phyloP scores from a whole-genome alignment of 768 basidiomycete genomes.

The Pleurotus eryngii region DNA sequence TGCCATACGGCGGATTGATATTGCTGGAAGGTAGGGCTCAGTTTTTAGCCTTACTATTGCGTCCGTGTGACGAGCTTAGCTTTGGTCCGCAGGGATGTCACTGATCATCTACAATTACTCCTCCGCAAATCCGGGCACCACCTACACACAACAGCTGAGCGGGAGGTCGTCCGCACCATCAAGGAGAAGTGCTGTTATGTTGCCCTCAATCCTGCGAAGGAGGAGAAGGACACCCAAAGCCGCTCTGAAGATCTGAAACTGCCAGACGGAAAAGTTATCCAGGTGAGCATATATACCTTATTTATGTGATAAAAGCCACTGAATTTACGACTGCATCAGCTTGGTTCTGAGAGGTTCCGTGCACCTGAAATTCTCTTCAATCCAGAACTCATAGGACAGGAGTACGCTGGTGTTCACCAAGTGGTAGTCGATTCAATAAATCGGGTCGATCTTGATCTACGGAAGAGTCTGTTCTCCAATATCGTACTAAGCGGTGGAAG shows the following conservation, averaged over 20 bases:
- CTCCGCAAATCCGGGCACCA: conserved; percentile 94
- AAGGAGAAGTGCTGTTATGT: conserved; percentile 99
- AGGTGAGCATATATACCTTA: conserved; percentile 44
- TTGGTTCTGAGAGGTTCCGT: conserved; percentile 92
- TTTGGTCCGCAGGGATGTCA: conserved; percentile 71
- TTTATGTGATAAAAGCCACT: neutral
- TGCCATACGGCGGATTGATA: conserved; percentile 92
- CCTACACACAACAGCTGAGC: conserved; percentile 94
- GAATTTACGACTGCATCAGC: conserved; percentile 39
- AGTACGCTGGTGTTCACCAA: conserved; percentile 96
- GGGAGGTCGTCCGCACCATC: conserved; percentile 93
- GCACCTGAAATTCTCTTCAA: conserved; percentile 98
- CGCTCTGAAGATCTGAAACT: conserved; percentile 86
- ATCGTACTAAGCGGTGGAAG: conserved; percentile 96
- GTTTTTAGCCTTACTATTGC: neutral
- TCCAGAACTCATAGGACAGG: conserved; percentile 93
- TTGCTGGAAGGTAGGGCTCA: conserved; percentile 81
- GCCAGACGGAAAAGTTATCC: conserved; percentile 92
- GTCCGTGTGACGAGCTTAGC: conserved; percentile 4
- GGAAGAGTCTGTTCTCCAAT: conserved; percentile 94
- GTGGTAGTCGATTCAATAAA: conserved; percentile 98
- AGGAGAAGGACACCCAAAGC: conserved; percentile 85
- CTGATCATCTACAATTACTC: conserved; percentile 91
- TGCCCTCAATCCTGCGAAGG: conserved; percentile 87
- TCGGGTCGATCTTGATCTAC: conserved; percentile 91